A percentile compares a stretch with the other conserved stretches of the same genome.
These are phyloP conservation scores for Pseudocercospora fuligena DNA, from an alignment of 2,329 filamentous ascomycete genomes.

Conservation along the genomic window DNA sequence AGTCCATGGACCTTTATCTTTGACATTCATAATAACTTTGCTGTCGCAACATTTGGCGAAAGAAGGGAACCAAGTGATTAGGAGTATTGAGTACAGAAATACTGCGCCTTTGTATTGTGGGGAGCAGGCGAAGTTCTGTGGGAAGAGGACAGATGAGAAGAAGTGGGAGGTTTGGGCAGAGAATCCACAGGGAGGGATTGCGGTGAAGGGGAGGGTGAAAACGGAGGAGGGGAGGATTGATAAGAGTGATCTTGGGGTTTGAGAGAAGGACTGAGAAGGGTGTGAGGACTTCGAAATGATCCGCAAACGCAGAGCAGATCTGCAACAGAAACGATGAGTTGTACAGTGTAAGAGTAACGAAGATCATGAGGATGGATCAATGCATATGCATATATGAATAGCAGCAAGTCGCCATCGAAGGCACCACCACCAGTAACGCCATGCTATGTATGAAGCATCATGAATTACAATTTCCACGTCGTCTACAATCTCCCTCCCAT, in stretches of 20 bases:
- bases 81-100: constrained; percentile 76
- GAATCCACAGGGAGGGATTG: constrained; percentile 47
- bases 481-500: background rate
- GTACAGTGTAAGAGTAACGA: background rate
- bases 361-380: background rate
- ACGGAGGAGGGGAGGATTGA: constrained; percentile 33
- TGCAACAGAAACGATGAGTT: background rate
- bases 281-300: no score
- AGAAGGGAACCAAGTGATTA: constrained; percentile 49
- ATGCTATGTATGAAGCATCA: background rate
- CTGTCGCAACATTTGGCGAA: constrained; percentile 60
- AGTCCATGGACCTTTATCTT: constrained; percentile 83
- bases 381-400: background rate
- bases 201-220: constrained; percentile 50
- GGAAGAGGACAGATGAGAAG: constrained; percentile 54
- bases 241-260: constrained; percentile 22
- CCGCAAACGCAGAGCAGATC: background rate
- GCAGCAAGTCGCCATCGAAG: background rate
- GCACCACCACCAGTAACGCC: background rate
- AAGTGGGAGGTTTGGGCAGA: constrained; percentile 50
- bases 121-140: constrained; percentile 72
- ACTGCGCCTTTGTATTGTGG: constrained; percentile 78
- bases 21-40: constrained; percentile 75
- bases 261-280: background rate
- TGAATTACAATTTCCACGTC: background rate